These are phyloP conservation scores for Pestalotiopsis sp. DNA, from an alignment of 2,329 filamentous ascomycete species.

Conservation along the genomic window DNA sequence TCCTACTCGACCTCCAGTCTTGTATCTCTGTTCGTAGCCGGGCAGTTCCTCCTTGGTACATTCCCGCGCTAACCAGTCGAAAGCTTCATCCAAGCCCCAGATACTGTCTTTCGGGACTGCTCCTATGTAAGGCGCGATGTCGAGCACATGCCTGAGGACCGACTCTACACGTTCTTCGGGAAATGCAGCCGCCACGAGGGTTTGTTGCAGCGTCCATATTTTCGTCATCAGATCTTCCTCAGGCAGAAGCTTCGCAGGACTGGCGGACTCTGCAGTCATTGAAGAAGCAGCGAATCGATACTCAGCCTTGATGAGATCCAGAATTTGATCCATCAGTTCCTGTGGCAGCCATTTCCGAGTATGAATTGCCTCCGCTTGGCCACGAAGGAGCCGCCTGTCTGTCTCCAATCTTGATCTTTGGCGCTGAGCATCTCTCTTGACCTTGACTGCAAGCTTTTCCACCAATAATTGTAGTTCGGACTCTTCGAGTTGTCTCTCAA, in stretches of 20 bases:
- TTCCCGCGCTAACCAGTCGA: conserved; percentile 88
- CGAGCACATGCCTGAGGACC: conserved; percentile 65
- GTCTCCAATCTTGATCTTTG: conserved; percentile 79
- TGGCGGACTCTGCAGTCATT: conserved; percentile 43
- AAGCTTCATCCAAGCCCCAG: conserved; percentile 83
- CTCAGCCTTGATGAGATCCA: conserved; percentile 71
- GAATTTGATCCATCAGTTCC: conserved; percentile 75
- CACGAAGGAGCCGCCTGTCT: conserved; percentile 78
- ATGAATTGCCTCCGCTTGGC: conserved; percentile 73
- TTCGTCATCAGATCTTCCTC: conserved; percentile 80
- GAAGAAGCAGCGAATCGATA: conserved; percentile 56
- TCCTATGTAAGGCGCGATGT: conserved; percentile 64
- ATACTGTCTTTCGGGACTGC: conserved; percentile 62
- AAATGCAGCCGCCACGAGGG: conserved; percentile 70
- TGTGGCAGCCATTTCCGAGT: conserved; percentile 77
- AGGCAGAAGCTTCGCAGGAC: conserved; percentile 53
- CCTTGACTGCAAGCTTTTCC: conserved; percentile 79
- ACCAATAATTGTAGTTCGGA: conserved; percentile 87
- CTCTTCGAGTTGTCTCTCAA: conserved; percentile 85
- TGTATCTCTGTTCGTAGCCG: conserved; percentile 61
- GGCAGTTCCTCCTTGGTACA: conserved; percentile 69
- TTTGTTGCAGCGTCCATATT: conserved; percentile 82
- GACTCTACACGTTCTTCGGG: conserved; percentile 61
- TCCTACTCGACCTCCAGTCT: conserved; percentile 14
- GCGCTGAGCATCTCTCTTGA: conserved; percentile 74